These are phyloP conservation scores for Gnetum montanum DNA, from an alignment of 75 land plant species.

Conservation along the genomic window DNA sequence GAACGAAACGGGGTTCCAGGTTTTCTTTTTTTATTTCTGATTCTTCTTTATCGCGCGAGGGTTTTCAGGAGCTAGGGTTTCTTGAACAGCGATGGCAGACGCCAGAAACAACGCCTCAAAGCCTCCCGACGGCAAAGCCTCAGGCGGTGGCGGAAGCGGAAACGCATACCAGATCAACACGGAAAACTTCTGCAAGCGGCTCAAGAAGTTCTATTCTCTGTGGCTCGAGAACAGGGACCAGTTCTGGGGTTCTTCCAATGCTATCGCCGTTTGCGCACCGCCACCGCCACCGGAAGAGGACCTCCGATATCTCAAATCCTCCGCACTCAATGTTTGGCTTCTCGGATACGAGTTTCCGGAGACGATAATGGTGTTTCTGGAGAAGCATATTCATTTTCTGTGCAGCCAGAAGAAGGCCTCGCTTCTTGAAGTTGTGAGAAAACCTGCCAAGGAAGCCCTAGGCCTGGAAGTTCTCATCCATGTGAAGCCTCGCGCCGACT, in stretches of 20 bases:
- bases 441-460: slow-evolving; percentile 49
- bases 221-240: slow-evolving; percentile 62
- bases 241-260: slow-evolving; percentile 68
- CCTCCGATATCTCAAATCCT: slow-evolving; percentile 82
- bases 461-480: slow-evolving; percentile 72
- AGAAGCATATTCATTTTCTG: slow-evolving; percentile 68
- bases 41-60: too few relatives aligned
- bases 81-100: slow-evolving; percentile 35
- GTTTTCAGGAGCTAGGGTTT: background rate
- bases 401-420: slow-evolving; percentile 86
- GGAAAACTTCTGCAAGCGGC: slow-evolving; percentile 46
- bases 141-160: slow-evolving; percentile 14
- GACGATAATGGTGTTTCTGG: slow-evolving; percentile 82
- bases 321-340: slow-evolving; percentile 88
- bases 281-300: slow-evolving; percentile 84
- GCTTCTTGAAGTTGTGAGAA: slow-evolving; percentile 59
- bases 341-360: slow-evolving; percentile 97
- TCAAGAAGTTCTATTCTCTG: slow-evolving; percentile 49
- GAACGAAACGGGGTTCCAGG: too few relatives aligned
- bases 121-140: slow-evolving; percentile 15
- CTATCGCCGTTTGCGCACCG: slow-evolving; percentile 59
- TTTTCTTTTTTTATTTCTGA: too few relatives aligned
- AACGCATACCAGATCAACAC: slow-evolving; percentile 62
- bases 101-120: slow-evolving; percentile 33
- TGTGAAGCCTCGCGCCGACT: slow-evolving; percentile 69